Evolutionary conservation across 2,329 filamentous ascomycete genomes (phyloP).

Genomic region (Hymenoscyphus linearis): DNA sequence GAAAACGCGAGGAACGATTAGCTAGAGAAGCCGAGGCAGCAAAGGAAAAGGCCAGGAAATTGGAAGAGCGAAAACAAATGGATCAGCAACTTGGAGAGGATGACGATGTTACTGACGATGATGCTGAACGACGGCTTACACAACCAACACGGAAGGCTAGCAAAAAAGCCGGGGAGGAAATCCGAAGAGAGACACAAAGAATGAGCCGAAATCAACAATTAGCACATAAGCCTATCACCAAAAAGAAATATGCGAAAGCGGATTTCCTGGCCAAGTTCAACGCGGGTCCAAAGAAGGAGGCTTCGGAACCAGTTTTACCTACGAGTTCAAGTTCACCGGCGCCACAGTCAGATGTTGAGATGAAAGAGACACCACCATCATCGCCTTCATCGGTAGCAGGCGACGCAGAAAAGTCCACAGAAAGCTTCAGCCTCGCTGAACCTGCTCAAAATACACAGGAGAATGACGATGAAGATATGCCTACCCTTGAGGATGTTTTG

Average conservation of each 20-base stretch:
- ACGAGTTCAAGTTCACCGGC: constrained; percentile 49
- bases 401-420: constrained; percentile 29
- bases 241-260: constrained; percentile 82
- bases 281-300: constrained; percentile 46
- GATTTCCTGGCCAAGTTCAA: constrained; percentile 83
- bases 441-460: neutral
- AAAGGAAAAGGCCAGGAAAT: constrained; percentile 35
- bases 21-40: constrained; percentile 59
- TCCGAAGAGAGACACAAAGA: constrained; percentile 90
- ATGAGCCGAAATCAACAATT: constrained; percentile 87
- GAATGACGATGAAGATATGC: constrained; percentile 14
- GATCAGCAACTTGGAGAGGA: constrained; percentile 48
- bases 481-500: constrained; percentile 18
- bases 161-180: constrained; percentile 91
- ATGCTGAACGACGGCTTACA: constrained; percentile 59
- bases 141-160: constrained; percentile 81
- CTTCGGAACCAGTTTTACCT: constrained; percentile 34
- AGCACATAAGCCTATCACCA: constrained; percentile 81
- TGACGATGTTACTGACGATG: constrained; percentile 55
- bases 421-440: constrained; percentile 1
- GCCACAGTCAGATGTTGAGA: constrained; percentile 46
- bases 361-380: constrained; percentile 64
- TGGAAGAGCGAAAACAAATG: constrained; percentile 38
- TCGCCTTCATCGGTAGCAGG: constrained; percentile 47
- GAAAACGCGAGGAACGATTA: constrained; percentile 66